Percentiles rank a stretch among this genome's conserved stretches.
phyloP scores from a whole-genome alignment of 768 basidiomycete species.

The Lyophyllum decastes region DNA sequence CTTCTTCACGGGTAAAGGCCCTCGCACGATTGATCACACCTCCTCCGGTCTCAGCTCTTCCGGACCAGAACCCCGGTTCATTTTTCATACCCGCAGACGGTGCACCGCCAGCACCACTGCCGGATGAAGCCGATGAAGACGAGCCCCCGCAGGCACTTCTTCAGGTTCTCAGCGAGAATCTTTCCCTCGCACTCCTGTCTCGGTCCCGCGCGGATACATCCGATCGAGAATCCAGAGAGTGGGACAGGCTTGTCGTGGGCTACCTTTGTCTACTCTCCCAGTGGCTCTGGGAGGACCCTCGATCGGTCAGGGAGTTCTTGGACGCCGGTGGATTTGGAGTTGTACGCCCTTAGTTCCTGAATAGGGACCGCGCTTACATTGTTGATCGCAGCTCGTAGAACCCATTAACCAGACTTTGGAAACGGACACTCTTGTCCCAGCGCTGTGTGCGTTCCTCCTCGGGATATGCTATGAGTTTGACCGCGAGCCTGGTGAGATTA shows the following conservation, averaged over 20 bases:
- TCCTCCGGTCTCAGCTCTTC: conserved; percentile 32
- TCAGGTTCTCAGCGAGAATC: conserved; percentile 85
- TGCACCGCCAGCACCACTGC: conserved; percentile 34
- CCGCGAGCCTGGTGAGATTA: conserved; percentile 92
- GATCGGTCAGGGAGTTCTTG: conserved; percentile 85
- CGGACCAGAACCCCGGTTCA: conserved; percentile 29
- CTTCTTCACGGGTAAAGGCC: conserved; percentile 62
- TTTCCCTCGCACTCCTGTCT: conserved; percentile 83
- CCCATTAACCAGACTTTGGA: conserved; percentile 91
- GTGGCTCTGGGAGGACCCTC: conserved; percentile 97
- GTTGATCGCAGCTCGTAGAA: conserved; percentile 68
- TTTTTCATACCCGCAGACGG: conserved; percentile 84
- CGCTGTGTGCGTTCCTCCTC: conserved; percentile 87
- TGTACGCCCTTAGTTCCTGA: conserved; percentile 52
- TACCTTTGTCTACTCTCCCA: conserved; percentile 84
- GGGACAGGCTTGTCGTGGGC: conserved; percentile 86
- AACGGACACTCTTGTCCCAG: conserved; percentile 83
- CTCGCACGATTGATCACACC: conserved; percentile 69
- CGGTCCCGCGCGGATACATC: conserved; percentile 68
- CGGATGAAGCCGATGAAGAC: conserved; percentile 50
- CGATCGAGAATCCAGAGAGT: conserved; percentile 77
- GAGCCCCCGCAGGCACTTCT: conserved; percentile 73
- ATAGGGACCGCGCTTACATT: background rate
- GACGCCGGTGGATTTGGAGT: conserved; percentile 89
- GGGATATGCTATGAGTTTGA: conserved; percentile 97